Evolutionary conservation across 78 protist species (phyloP), one percentile per base, ranked within the genome.

Genomic region (Dictyostelium intermedium): DNA sequence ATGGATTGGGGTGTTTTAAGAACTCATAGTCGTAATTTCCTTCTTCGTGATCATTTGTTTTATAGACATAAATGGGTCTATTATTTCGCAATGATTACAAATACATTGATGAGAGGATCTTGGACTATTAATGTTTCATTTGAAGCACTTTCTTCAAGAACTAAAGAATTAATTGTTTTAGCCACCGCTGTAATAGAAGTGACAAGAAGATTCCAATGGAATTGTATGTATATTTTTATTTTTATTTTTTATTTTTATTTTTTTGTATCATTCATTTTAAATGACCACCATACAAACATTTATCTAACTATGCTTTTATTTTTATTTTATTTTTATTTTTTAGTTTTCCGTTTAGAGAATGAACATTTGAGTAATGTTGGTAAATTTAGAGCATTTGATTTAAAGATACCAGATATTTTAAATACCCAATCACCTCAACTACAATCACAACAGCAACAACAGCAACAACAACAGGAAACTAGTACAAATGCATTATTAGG

Each of bases 321-420:
- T 63, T 63, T 25, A 5, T 45, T 10, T 30, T 72, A n/a, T 34
- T 84, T 37, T 27, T 50, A 6, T 27, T 70, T 20, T 16, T 23
- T 41, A 87, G 93, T 92, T 37, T 85, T 92, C 87, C 96, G 96
- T 85, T 77, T 92, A 10, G 96, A 92, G n/a, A 92, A 92, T 82
- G 96, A 92, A 80, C 96, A 92, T 69, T 41, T 92, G 16, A 37
- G 27, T 14, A 92, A 92, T 80, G 82, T 82, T 85, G 96, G 89
- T 39, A 92, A 92, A 70, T 92, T 92, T 47, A 92, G 82, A 84
- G 96, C 96, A 43, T 80, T 82, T 13, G 96, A 92, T 53, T 66
- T 92, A 50, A 84, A 53, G 27, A 85, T 92, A 23, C 96, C 96
- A 78, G 93, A 87, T 11, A n/a, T 72, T 4, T 50, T 32, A 32